Evolutionary conservation across 371 early-diverging fungal species (phyloP).

Genomic region (Mycotypha africana): DNA sequence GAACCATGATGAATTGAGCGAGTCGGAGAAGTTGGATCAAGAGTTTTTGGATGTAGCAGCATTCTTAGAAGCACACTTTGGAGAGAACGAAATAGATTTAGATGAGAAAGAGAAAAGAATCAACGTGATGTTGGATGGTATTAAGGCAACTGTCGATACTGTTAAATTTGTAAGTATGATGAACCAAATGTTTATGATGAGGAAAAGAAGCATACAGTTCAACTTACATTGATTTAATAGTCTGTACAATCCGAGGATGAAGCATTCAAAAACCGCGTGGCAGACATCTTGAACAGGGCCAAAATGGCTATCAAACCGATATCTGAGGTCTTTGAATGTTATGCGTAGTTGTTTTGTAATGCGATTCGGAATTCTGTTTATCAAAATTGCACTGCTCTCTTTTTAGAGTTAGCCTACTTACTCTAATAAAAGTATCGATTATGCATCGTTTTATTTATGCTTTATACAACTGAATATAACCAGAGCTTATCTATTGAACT

Average conservation of each 20-base stretch:
- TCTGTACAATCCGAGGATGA: slow-evolving; percentile 30
- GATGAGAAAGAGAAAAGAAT: slow-evolving; percentile 37
- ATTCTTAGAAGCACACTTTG: slow-evolving; percentile 41
- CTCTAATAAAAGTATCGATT: too few relatives aligned
- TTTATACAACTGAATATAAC: too few relatives aligned
- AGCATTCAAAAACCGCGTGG: slow-evolving; percentile 22
- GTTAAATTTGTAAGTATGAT: slow-evolving; percentile 35
- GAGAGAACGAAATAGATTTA: slow-evolving; percentile 23
- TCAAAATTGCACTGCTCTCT: too few relatives aligned
- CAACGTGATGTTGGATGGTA: slow-evolving; percentile 39
- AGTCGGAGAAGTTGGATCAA: slow-evolving; percentile 22
- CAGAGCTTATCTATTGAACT: too few relatives aligned
- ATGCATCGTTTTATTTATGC: too few relatives aligned
- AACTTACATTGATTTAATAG: slow-evolving; percentile 3
- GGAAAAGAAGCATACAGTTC: background rate
- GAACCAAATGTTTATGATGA: background rate
- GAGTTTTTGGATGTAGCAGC: slow-evolving; percentile 28
- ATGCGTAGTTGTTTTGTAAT: background rate
- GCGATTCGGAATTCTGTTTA: too few relatives aligned
- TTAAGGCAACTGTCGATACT: slow-evolving; percentile 39
- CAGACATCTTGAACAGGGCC: slow-evolving; percentile 24
- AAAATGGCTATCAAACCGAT: slow-evolving; percentile 33
- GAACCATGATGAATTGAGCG: too few relatives aligned
- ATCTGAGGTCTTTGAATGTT: slow-evolving; percentile 1
- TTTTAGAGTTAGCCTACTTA: too few relatives aligned